Base-by-base conservation (phyloP, 2,329 filamentous ascomycete genomes). In the Alternaria sp. region DNA sequence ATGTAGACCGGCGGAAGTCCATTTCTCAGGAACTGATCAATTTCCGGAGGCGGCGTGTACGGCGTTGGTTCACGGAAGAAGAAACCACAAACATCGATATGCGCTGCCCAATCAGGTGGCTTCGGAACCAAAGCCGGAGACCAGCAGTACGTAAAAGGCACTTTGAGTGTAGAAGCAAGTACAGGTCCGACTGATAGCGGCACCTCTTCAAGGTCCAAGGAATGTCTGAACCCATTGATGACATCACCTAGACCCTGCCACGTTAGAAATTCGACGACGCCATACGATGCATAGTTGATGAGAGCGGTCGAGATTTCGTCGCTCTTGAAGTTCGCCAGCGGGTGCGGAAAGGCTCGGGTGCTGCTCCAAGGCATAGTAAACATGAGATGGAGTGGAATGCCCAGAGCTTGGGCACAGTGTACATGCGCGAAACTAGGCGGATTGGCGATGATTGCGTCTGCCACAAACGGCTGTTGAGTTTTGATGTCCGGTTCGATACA, bases 361-460 rank as follows among this genome's bases (percentile, higher is more conserved):
- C 71, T 74, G 23, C 72, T 81, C 81, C 82, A 87, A 5, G 85
- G 85, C 84, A 86, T 87, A 0, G 75, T 78, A 55, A 79, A 97
- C 91, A 96, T 95, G 73, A 96, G 86, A 72, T 93, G 91, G 6
- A 92, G 73, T 0, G 91, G 91, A 25, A 93, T 87, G 0, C 90
- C 90, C 68, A 93, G 77, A 74, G 89, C 90, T 79, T 93, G 89
- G 0, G 90, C 91, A 63, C 90, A 86, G 71, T 93, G 90, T 3
- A 93, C 84, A 72, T 93, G 90, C 0, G 90, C 91, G 77, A 92
- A 93, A 72, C 89, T 91, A 0, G 91, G 91, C 2, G 91, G 91
- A 64, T 93, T 93, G 2, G 91, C 91, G 69, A 93, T 92, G 68
- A 93, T 93, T 90, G 67, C 69, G 78, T 93, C 92, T 0, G 93